Conservation (phyloP, 2,329 filamentous ascomycete genomes). For the Aureobasidium musti region DNA sequence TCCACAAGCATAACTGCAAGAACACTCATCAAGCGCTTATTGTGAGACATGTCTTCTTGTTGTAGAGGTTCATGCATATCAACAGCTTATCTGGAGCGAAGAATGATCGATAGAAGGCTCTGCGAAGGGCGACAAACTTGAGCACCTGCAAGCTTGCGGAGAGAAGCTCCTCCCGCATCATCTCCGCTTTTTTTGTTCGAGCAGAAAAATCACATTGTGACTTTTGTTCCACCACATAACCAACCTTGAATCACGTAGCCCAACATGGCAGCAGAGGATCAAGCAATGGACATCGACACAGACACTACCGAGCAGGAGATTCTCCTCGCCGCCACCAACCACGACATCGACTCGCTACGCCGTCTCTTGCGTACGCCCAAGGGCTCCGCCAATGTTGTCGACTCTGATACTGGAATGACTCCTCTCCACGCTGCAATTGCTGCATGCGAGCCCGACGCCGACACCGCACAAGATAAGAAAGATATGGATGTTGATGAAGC, state of each 20-base stretch:
- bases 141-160: neutral
- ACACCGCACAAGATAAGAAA: conserved; percentile 38
- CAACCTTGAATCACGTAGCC: neutral
- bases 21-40: too few species aligned
- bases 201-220: conserved; percentile 5
- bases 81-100: too few species aligned
- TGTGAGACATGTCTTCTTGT: too few species aligned
- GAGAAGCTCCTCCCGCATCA: conserved; percentile 8
- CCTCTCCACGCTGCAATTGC: conserved; percentile 89
- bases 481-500: conserved; percentile 38
- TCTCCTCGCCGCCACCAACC: conserved; percentile 66
- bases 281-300: conserved; percentile 41
- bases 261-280: conserved; percentile 26
- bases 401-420: conserved; percentile 80
- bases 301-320: conserved; percentile 59
- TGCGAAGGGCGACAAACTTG: neutral
- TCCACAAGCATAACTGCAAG: too few species aligned
- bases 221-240: neutral
- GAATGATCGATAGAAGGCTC: too few species aligned
- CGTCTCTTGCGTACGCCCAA: conserved; percentile 61
- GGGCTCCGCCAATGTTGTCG: conserved; percentile 71
- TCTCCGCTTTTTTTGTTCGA: neutral
- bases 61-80: too few species aligned
- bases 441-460: conserved; percentile 50
- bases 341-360: conserved; percentile 68